Conservation (phyloP, 495 filamentous ascomycete species). For the Penicillium fimorum region DNA sequence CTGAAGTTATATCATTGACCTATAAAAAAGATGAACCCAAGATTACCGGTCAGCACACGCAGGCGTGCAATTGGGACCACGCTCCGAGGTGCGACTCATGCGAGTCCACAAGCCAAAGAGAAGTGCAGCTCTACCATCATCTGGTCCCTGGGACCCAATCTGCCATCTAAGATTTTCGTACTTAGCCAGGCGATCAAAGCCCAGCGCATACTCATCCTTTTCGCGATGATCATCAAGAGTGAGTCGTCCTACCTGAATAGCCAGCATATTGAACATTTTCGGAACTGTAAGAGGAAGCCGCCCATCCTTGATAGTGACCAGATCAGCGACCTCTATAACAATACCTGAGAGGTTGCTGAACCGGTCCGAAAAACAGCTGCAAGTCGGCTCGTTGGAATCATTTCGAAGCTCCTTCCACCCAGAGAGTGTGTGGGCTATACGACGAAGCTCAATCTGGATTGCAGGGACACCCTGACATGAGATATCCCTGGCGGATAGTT, state of each 20-base stretch:
- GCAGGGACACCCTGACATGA: neutral
- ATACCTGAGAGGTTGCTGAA: neutral
- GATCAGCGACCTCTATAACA: neutral
- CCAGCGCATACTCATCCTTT: neutral
- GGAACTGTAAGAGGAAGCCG: neutral
- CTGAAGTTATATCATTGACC: neutral
- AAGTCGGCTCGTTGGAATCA: neutral
- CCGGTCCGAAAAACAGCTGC: neutral
- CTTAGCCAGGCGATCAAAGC: neutral
- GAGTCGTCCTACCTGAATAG: slow-evolving; percentile 1
- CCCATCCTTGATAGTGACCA: neutral
- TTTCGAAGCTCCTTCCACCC: neutral
- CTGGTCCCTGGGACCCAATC: neutral
- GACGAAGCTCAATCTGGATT: neutral
- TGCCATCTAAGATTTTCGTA: slow-evolving; percentile 3
- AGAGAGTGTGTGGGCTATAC: neutral
- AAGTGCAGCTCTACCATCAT: neutral
- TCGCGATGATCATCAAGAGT: neutral
- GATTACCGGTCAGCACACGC: neutral
- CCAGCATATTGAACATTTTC: slow-evolving; percentile 4
- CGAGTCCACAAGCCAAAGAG: slow-evolving; percentile 1
- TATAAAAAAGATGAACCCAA: neutral
- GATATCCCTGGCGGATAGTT: neutral
- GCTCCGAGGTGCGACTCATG: neutral
- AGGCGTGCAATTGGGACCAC: neutral